Base-by-base conservation (phyloP, 2,329 filamentous ascomycete genomes). In the Pestalotiopsis sp. region DNA sequence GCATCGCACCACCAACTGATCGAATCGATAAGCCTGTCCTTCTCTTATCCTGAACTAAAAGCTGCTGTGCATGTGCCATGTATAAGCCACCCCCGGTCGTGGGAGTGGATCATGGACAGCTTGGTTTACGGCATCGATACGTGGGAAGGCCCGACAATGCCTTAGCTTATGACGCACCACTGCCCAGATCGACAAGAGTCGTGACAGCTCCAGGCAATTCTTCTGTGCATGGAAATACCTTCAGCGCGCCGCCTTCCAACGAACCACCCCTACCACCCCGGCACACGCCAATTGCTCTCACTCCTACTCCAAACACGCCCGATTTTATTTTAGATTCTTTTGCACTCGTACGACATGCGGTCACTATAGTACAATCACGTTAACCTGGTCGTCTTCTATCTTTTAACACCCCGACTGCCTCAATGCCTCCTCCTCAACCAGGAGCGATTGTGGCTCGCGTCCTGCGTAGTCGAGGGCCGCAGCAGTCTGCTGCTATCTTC, bases 341-440 rank as follows among this genome's bases (percentile, higher is more conserved):
- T 49, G 17, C 45, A 52, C 17, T 20, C 20, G 45, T 52, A 25
- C 61, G 61, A 64, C 20, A 64, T 64, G 61, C 39, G 36, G 59
- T 62, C 36, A 14, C 27, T 20, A 5, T 62, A 36, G n/a, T 62
- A 39, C 9, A 62, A 27, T 25, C 17, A n/a, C 14, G 14, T n/a
- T 52, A 27, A 17, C 38, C 20, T 23, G 23, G n/a, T 49, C 61
- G 20, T 64, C 25, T 14, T 64, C 25, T 36, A 38, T 61, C 27
- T 36, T 62, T 62, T 31, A 62, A 39, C 27, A 27, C 59, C 12
- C 31, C 38, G 61, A 64, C 39, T 13, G 25, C 36, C 36, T 36
- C 36, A 36, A 67, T 67, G 66, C 66, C 66, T 67, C 66, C 59
- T 31, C 66, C 59, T 31, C 57, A 60, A 23, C 36, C 66, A 23